These are phyloP conservation scores for Moniliophthora roreri DNA, from an alignment of 1,284 basidiomycete species.

Conservation along the genomic window DNA sequence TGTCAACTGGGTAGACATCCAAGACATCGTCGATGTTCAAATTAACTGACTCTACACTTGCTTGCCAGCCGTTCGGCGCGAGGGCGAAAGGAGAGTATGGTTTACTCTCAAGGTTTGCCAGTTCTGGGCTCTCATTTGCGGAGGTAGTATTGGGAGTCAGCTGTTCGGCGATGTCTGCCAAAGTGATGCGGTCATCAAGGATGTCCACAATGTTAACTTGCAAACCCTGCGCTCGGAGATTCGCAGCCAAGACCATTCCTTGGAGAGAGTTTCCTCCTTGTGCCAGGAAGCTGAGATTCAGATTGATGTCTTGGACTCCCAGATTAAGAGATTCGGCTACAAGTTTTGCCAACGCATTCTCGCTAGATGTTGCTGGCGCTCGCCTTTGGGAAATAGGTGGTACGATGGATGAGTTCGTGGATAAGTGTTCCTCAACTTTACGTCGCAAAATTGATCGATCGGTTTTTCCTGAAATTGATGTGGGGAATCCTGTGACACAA, in stretches of 20 bases:
- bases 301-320: background rate
- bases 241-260: conserved; percentile 2
- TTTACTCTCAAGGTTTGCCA: background rate
- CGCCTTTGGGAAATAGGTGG: too few relatives aligned
- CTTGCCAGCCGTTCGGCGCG: conserved; percentile 1
- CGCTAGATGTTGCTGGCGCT: too few relatives aligned
- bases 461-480: background rate
- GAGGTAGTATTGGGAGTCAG: background rate
- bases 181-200: conserved; percentile 2
- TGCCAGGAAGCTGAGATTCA: conserved; percentile 1
- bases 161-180: background rate
- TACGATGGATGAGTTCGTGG: background rate
- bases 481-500: conserved; percentile 1
- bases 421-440: background rate
- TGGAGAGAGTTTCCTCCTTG: conserved; percentile 2
- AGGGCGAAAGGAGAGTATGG: conserved; percentile 2
- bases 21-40: conserved; percentile 2
- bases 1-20: conserved; percentile 9
- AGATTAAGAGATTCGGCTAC: background rate
- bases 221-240: background rate
- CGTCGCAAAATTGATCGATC: background rate
- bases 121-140: background rate
- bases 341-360: background rate
- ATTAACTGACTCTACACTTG: background rate
- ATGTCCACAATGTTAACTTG: background rate